Base-by-base conservation (phyloP, 2,329 filamentous ascomycete species). In the Cryphonectria naterciae region DNA sequence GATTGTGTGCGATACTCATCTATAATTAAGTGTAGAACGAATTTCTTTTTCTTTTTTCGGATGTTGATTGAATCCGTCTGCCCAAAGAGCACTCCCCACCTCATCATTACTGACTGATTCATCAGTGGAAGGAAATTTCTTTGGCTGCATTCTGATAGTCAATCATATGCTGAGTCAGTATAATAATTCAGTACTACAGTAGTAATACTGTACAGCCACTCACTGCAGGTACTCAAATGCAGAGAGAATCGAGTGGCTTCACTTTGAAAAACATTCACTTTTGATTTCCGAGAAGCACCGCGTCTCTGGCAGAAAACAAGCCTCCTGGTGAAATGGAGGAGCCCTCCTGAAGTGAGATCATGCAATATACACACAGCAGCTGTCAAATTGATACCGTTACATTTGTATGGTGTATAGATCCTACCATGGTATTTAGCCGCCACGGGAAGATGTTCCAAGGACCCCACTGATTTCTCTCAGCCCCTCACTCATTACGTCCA, bases 401-500 rank as follows among this genome's bases (percentile, higher is more conserved):
- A 39, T 13, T 39, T 3, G 4, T 56, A 58, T 28, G 54, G 15
- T 15, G 54, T 46, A n/a, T 32, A 22, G 8, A 43, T 25, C n/a
- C 25, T 65, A 39, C 37, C 11, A 13, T 39, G 37, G 8, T 13
- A 65, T 65, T 65, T 65, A 65, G 63, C 63, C 63, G 63, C 63
- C 63, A 49, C 63, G 25, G 63, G 43, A 35, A 32, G 43, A 49
- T 52, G 43, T 15, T 65, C 64, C 46, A 11, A 17, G 13, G 46
- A 56, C 64, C 64, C 58, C 58, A 61, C 58, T 39, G 58, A 39
- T 39, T n/a, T n/a, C 22, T 39, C 54, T 32, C 17, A 41, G 28
- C 67, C 66, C 67, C 67, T 68, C 67, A 68, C 17, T 68, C 67
- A 64, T 4, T 43, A n/a, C 58, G 41, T 41, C 39, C 11, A 39